Conservation (phyloP, 2,329 filamentous ascomycete genomes). For the Epichloe scottii region DNA sequence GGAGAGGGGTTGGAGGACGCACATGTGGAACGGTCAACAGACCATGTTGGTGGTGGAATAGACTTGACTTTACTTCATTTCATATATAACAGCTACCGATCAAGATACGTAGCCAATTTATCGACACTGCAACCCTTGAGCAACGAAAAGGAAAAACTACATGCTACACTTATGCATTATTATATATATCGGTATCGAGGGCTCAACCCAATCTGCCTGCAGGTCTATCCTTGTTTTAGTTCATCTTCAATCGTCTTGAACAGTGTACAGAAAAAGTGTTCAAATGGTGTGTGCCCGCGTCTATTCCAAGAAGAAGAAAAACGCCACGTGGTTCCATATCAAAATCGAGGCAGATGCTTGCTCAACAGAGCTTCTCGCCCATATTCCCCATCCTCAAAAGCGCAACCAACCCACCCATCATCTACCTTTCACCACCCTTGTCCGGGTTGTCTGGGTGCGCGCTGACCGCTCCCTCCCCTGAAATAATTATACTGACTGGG, state of each 20-base stretch:
- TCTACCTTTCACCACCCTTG: conserved; percentile 23
- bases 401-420: no score
- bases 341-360: background rate
- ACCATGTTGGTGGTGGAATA: no score
- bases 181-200: no score
- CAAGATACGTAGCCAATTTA: no score
- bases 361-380: background rate
- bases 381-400: background rate
- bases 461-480: conserved; percentile 23
- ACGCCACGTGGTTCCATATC: background rate
- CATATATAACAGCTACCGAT: no score
- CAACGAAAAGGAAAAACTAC: no score
- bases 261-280: background rate
- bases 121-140: no score
- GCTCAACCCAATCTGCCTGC: background rate
- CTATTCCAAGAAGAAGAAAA: conserved; percentile 11
- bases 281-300: background rate
- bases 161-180: no score
- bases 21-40: no score
- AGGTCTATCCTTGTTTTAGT: background rate
- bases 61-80: no score
- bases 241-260: background rate
- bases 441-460: conserved; percentile 18
- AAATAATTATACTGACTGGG: conserved; percentile 47
- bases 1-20: no score